A percentile compares a stretch with the other conserved stretches of the same genome.
Evolutionary conservation across 192 early-diverging fungal species (phyloP).

Genomic region (Coemansia aciculifera): DNA sequence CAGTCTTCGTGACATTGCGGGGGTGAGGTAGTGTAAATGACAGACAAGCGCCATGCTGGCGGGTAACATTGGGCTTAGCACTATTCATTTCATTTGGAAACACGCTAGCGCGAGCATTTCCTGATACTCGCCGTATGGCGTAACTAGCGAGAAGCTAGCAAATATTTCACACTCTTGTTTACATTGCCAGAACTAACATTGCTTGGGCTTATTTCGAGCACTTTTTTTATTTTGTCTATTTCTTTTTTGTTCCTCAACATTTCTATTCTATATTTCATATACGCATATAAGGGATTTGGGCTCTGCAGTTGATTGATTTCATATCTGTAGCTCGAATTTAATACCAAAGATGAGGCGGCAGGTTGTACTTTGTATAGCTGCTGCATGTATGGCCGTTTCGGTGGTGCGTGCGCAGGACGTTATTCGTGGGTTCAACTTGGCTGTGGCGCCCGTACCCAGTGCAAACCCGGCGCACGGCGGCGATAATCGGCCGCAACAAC

Average conservation of each 20-base stretch:
- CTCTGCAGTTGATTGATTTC: neutral
- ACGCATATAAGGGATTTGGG: neutral
- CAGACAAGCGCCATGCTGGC: neutral
- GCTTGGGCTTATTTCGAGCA: neutral
- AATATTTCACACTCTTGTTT: neutral
- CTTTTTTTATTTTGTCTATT: neutral
- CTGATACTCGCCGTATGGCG: neutral
- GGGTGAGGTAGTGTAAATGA: neutral
- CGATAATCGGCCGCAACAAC: slow-evolving; percentile 17
- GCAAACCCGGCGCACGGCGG: slow-evolving; percentile 12
- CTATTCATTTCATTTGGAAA: slow-evolving; percentile 4
- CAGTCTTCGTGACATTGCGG: neutral
- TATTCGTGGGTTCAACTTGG: slow-evolving; percentile 12
- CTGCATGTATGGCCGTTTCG: slow-evolving; percentile 15
- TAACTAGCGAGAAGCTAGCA: neutral
- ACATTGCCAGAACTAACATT: neutral
- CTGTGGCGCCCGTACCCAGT: slow-evolving; percentile 6
- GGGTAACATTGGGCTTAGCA: neutral
- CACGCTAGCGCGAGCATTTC: neutral
- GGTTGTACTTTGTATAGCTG: slow-evolving; percentile 19
- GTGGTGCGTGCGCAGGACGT: neutral
- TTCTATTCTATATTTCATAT: neutral
- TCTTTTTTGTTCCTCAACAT: neutral
- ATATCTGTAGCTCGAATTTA: neutral
- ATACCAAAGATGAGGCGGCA: slow-evolving; percentile 21